These are phyloP conservation scores for Tetraselmis chui DNA, from an alignment of 139 green algal genomes.

Conservation along the genomic window DNA sequence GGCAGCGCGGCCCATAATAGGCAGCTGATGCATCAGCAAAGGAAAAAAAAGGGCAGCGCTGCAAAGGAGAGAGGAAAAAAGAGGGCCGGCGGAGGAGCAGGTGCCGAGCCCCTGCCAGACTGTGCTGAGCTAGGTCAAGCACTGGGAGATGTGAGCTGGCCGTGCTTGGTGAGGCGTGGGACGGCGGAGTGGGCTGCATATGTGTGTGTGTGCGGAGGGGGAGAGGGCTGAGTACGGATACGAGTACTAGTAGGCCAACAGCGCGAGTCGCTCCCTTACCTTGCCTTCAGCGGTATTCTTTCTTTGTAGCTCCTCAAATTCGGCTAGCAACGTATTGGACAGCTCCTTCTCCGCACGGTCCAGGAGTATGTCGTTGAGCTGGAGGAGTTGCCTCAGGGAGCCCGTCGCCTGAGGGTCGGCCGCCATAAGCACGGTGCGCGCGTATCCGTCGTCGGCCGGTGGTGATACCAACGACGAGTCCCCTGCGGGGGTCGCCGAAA, in stretches of 20 bases:
- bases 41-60: background rate
- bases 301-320: background rate
- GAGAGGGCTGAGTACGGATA: no score
- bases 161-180: background rate
- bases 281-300: background rate
- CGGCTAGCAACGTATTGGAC: background rate
- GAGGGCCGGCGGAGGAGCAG: no score
- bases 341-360: background rate
- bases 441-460: no score
- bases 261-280: background rate
- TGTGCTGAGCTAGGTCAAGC: no score
- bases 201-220: background rate
- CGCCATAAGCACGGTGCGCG: no score
- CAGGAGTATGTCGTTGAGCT: background rate
- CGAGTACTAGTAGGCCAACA: background rate
- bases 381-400: no score
- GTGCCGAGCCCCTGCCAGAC: background rate
- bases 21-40: no score
- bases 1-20: no score
- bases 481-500: no score
- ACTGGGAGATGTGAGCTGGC: no score
- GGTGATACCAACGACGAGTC: no score
- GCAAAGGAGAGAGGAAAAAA: background rate
- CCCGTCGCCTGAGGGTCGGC: no score
- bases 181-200: background rate